Evolutionary conservation across 805 yeast species (phyloP).

Genomic region (Ogataea salicorniae): DNA sequence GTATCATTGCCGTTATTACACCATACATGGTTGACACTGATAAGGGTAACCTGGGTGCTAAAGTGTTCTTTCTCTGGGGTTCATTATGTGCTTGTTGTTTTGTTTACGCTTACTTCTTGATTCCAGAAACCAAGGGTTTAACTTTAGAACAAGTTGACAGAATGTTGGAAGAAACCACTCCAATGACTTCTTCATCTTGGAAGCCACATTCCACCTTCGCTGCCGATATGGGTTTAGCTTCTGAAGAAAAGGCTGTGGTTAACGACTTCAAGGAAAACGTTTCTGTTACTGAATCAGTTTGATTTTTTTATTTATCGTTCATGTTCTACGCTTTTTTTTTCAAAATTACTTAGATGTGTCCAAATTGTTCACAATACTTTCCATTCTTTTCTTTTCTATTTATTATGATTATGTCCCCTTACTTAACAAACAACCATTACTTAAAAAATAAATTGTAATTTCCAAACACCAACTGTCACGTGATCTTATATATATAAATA

Average conservation of each 20-base stretch:
- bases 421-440: too few relatives aligned
- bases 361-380: too few relatives aligned
- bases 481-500: too few relatives aligned
- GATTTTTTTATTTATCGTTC: background rate
- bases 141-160: conserved; percentile 75
- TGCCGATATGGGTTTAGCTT: conserved; percentile 25
- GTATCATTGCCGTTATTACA: conserved; percentile 70
- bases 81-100: conserved; percentile 33
- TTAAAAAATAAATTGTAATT: too few relatives aligned
- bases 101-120: conserved; percentile 66
- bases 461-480: too few relatives aligned
- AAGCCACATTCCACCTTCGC: conserved; percentile 31
- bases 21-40: conserved; percentile 68
- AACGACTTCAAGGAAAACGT: conserved; percentile 17
- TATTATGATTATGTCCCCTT: too few relatives aligned
- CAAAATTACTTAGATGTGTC: background rate
- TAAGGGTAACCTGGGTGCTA: conserved; percentile 40
- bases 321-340: background rate
- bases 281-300: conserved; percentile 9
- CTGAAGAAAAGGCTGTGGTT: conserved; percentile 13
- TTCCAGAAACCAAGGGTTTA: conserved; percentile 77
- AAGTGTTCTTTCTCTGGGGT: conserved; percentile 36
- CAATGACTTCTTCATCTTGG: conserved; percentile 32
- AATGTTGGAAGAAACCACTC: conserved; percentile 33
- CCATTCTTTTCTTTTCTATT: too few relatives aligned